Conservation (phyloP, 2,329 filamentous ascomycete genomes). For the Polytolypa hystricis region DNA sequence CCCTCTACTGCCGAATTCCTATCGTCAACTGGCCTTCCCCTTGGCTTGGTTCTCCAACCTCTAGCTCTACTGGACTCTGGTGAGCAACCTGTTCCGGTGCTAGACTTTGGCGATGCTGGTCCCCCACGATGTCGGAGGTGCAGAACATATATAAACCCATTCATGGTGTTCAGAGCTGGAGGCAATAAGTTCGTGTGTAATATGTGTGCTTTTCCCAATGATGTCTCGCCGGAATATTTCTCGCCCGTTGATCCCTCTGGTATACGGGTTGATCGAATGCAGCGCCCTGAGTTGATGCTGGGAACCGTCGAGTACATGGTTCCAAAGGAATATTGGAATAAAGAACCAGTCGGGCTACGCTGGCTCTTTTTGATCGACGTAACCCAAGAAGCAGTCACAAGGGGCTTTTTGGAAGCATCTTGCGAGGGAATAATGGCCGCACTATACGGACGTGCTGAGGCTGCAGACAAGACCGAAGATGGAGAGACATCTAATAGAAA, state of each 20-base stretch:
- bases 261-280: slow-evolving; percentile 73
- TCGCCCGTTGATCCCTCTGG: slow-evolving; percentile 80
- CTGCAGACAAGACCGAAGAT: slow-evolving; percentile 42
- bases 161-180: slow-evolving; percentile 92
- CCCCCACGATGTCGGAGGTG: slow-evolving; percentile 88
- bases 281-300: slow-evolving; percentile 76
- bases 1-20: slow-evolving; percentile 72
- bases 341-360: slow-evolving; percentile 75
- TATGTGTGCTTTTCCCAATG: slow-evolving; percentile 94
- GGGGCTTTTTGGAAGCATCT: slow-evolving; percentile 80
- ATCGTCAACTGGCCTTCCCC: slow-evolving; percentile 65
- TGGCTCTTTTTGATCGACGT: slow-evolving; percentile 92
- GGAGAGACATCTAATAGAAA: slow-evolving; percentile 43
- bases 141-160: slow-evolving; percentile 94
- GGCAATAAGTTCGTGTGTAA: slow-evolving; percentile 98
- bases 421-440: slow-evolving; percentile 80
- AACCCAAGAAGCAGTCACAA: slow-evolving; percentile 80
- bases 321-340: slow-evolving; percentile 97
- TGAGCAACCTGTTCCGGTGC: slow-evolving; percentile 75
- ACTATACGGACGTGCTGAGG: slow-evolving; percentile 60
- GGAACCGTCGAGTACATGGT: slow-evolving; percentile 95
- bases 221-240: slow-evolving; percentile 86
- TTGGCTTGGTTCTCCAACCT: slow-evolving; percentile 82
- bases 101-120: slow-evolving; percentile 87
- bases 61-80: slow-evolving; percentile 72